Percentiles rank a stretch among this genome's conserved stretches.
Conservation (phyloP, 345 rosid species). For the Alliaria petiolata region DNA sequence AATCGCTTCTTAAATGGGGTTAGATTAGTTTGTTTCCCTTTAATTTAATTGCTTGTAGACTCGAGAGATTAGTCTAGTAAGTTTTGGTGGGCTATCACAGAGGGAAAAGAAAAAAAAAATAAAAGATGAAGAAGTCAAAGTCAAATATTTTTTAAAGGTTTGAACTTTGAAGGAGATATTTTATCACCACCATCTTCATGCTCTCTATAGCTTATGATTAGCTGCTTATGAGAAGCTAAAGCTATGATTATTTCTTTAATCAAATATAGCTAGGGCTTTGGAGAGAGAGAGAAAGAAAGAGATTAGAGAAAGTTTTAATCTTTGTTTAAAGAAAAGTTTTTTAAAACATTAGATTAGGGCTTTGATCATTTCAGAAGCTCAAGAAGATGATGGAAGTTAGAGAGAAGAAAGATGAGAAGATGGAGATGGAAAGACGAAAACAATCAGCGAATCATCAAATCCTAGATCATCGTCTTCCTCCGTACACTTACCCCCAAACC, state of each 20-base stretch:
- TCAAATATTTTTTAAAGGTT: constrained; percentile 3
- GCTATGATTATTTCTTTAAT: constrained; percentile 28
- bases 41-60: constrained; percentile 17
- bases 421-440: constrained; percentile 5
- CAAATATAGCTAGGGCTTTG: constrained; percentile 20
- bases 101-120: background rate
- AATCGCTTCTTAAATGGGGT: constrained; percentile 8
- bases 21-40: background rate
- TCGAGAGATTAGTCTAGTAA: constrained; percentile 24
- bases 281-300: background rate
- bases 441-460: constrained; percentile 19
- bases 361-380: constrained; percentile 15
- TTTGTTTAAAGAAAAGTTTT: constrained; percentile 24
- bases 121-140: constrained; percentile 22
- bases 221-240: constrained; percentile 26
- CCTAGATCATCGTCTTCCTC: constrained; percentile 31
- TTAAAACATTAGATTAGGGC: constrained; percentile 19
- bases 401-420: constrained; percentile 12
- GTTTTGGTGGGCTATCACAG: constrained; percentile 31
- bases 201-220: background rate
- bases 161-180: constrained; percentile 2
- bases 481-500: constrained; percentile 14
- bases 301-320: background rate
- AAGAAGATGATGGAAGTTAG: constrained; percentile 16
- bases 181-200: constrained; percentile 14